Base-by-base conservation (phyloP, 1,284 basidiomycete species). In the Fistulinella cinereoalba region DNA sequence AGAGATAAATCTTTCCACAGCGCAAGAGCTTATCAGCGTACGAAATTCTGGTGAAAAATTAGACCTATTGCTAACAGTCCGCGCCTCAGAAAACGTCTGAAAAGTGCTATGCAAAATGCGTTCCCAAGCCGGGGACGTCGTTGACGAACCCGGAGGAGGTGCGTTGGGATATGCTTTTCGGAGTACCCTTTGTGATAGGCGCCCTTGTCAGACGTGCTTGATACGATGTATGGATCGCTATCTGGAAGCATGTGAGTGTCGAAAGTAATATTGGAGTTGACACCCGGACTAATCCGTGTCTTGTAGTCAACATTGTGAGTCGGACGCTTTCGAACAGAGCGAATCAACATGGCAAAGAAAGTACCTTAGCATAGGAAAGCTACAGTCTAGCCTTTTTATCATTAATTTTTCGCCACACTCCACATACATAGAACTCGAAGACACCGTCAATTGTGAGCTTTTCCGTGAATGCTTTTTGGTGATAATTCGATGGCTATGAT, bases 1-100 rank as follows among this genome's bases (percentile, higher is more conserved):
- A 42, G 87, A 92, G 68, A 72, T 92, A 49, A 85, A 81, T 3
- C 69, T 89, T 16, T 76, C 78, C 3, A 88, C 87, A 54, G 88
- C 84, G 0, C 89, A 92, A 61, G 86, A 90, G 56, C 79, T 92
- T 46, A 85, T 92, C 67, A 86, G 82, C 52, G 88, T 89, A 44
- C 16, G 50, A 31, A 16, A 43, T 6, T 18, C n/a, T 38, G 6
- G 4, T 10, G 29, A n/a, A 21, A 15, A 4, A 15, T 29, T 2
- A 3, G 16, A 16, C 22, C n/a, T 44, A 28, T 37, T 23, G 42
- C 45, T 43, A 18, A 41, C 31, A 21, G 6, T 41, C 23, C 31
- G 15, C 47, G 18, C 16, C 25, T 31, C 59, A 89, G 86, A 87
- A 85, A 80, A 75, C 81, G 18, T 86, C 80, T 52, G 85, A 90